These are phyloP conservation scores for Neurospora sp. DNA, from an alignment of 495 filamentous ascomycete genomes.

Conservation along the genomic window DNA sequence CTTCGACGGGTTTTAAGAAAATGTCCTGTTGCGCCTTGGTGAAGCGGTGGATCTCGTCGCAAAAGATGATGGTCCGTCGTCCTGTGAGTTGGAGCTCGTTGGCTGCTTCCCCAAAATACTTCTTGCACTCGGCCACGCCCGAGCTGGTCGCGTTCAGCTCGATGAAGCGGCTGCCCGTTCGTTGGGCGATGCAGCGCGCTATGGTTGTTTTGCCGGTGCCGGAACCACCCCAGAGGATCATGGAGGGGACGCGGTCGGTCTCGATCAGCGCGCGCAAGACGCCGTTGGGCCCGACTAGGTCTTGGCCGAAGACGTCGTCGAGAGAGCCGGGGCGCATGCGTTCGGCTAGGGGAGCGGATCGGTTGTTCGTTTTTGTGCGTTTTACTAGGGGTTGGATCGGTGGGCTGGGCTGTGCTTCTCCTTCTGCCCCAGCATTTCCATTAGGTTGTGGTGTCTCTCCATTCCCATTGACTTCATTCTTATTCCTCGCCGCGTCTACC, in stretches of 20 bases:
- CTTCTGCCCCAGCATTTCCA: background rate
- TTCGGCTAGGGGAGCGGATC: slow-evolving; percentile 78
- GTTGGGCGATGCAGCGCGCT: slow-evolving; percentile 79
- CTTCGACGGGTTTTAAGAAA: slow-evolving; percentile 87
- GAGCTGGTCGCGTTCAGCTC: slow-evolving; percentile 92
- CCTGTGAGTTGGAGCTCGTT: slow-evolving; percentile 76
- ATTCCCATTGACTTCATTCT: background rate
- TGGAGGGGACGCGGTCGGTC: slow-evolving; percentile 75
- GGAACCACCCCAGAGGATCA: slow-evolving; percentile 89
- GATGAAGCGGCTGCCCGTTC: slow-evolving; percentile 74
- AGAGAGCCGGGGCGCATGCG: slow-evolving; percentile 81
- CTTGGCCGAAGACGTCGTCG: slow-evolving; percentile 84
- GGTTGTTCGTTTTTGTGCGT: slow-evolving; percentile 49
- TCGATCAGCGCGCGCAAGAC: slow-evolving; percentile 87
- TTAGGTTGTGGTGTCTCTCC: slow-evolving; percentile 7
- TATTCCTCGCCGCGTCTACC: slow-evolving; percentile 14
- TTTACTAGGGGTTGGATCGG: slow-evolving; percentile 33
- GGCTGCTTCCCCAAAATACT: slow-evolving; percentile 77
- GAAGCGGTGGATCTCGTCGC: slow-evolving; percentile 95
- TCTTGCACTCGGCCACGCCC: slow-evolving; percentile 90
- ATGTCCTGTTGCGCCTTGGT: slow-evolving; percentile 91
- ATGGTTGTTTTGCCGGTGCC: slow-evolving; percentile 98
- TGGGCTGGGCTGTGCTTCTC: slow-evolving; percentile 17
- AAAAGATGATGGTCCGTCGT: slow-evolving; percentile 91
- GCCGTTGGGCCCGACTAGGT: slow-evolving; percentile 75